phyloP scores from a whole-genome alignment of 2,329 filamentous ascomycete genomes.

The Fusarium mangiferae region DNA sequence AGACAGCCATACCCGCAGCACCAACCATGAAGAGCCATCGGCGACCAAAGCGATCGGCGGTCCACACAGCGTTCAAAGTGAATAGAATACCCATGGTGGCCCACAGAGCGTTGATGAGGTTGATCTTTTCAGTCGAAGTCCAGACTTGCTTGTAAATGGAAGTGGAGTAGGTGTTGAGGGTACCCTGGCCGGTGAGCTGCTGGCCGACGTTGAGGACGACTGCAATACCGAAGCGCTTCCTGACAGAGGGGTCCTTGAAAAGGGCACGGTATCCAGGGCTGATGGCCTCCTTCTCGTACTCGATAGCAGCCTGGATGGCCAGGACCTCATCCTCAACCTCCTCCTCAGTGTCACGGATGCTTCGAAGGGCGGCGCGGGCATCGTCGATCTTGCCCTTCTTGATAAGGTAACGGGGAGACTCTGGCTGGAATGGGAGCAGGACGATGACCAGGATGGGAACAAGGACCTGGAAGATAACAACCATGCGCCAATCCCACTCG shows the following conservation, averaged over 20 bases:
- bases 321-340: constrained; percentile 75
- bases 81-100: constrained; percentile 78
- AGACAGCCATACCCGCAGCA: constrained; percentile 73
- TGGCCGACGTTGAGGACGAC: constrained; percentile 76
- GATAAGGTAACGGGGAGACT: constrained; percentile 75
- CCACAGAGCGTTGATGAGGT: constrained; percentile 79
- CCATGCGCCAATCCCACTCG: constrained; percentile 79
- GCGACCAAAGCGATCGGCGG: constrained; percentile 76
- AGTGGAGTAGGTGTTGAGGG: constrained; percentile 78
- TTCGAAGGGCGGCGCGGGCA: constrained; percentile 67
- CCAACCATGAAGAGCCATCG: constrained; percentile 76
- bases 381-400: constrained; percentile 68
- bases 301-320: constrained; percentile 73
- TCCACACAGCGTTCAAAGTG: constrained; percentile 78
- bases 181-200: constrained; percentile 78
- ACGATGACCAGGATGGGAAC: constrained; percentile 70
- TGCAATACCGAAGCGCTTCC: constrained; percentile 73
- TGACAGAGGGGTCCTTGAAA: constrained; percentile 75
- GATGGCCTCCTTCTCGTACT: constrained; percentile 77
- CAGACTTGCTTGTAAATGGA: constrained; percentile 79
- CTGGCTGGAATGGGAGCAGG: constrained; percentile 73
- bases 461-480: constrained; percentile 78
- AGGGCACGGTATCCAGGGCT: constrained; percentile 71
- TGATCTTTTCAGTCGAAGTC: constrained; percentile 66
- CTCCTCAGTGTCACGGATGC: constrained; percentile 71